Base-by-base conservation (phyloP, 192 early-diverging fungal species). In the Coemansia sp. region DNA sequence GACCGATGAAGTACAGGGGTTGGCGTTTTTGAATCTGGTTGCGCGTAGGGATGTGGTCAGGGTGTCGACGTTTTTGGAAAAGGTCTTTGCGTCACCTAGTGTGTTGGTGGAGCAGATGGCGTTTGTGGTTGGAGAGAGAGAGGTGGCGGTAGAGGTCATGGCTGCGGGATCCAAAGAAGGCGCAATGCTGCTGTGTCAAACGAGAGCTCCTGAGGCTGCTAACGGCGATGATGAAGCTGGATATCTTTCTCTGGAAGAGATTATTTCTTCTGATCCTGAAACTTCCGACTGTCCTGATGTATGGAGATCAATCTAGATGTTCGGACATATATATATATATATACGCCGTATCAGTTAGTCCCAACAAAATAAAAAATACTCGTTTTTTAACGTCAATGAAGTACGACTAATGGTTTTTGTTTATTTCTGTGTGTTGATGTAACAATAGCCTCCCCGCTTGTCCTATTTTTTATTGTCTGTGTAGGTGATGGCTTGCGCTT, bases 191-290 rank as follows among this genome's bases (percentile, higher is more conserved):
- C 48, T 62, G 17, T 36, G 61, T 14, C 48, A 62, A 32, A 29
- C 25, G 48, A 42, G 5, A 11, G 36, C 17, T 14, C 33, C 5
- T 16, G n/a, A 22, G 6, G 7, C 4, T 31, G 32, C 5, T 11
- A 3, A 2, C 17, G 58, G 25, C 2, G 16, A 60, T 7, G 58
- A 18, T 3, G 56, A 57, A 7, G 54, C 54, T 3, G 58, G 58
- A n/a, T 60, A 60, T 29, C 8, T 60, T 34, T 60, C 58, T 5
- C 58, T 60, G 3, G 58, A 60, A 34, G 58, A 60, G 4, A 18
- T 60, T n/a, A 45, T 60, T 18, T 60, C 58, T 17, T 60, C 58
- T 42, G 58, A 60, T 14, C 18, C 33, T 0, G 36, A 60, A 7
- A 60, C 58, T 2, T 32, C 56, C 0, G 31, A 57, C 33, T n/a